Conservation (phyloP, 345 rosid genomes). For the Raphanus raphanistrum region DNA sequence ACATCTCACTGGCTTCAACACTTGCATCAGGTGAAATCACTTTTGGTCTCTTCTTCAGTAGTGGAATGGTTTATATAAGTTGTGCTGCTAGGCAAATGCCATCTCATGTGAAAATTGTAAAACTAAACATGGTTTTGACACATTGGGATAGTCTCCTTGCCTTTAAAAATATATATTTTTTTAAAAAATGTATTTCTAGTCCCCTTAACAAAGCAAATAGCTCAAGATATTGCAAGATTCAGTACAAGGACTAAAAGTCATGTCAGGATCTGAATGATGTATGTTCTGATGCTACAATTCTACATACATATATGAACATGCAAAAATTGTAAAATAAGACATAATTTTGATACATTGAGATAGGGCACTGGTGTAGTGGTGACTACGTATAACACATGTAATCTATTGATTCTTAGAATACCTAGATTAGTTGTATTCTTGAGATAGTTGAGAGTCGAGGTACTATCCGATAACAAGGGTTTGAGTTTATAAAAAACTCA, state of each 20-base stretch:
- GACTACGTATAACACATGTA: neutral
- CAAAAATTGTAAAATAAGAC: too few species aligned
- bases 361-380: neutral
- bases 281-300: neutral
- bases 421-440: neutral
- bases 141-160: neutral
- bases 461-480: neutral
- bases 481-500: neutral
- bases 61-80: neutral
- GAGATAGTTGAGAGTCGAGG: neutral
- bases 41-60: constrained; percentile 11
- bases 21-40: constrained; percentile 13
- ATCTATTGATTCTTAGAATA: neutral
- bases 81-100: neutral
- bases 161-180: neutral
- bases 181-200: neutral
- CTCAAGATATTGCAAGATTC: neutral
- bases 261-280: neutral
- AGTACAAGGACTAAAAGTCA: neutral
- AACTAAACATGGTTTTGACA: neutral
- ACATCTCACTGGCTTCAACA: constrained; percentile 16
- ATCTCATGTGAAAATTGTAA: neutral
- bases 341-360: too few species aligned
- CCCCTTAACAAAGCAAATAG: constrained; percentile 1
- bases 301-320: neutral